Evolutionary conservation across 2,329 filamentous ascomycete species (phyloP), one percentile per base, ranked within the genome.

Genomic region (Pseudocercospora ulei): DNA sequence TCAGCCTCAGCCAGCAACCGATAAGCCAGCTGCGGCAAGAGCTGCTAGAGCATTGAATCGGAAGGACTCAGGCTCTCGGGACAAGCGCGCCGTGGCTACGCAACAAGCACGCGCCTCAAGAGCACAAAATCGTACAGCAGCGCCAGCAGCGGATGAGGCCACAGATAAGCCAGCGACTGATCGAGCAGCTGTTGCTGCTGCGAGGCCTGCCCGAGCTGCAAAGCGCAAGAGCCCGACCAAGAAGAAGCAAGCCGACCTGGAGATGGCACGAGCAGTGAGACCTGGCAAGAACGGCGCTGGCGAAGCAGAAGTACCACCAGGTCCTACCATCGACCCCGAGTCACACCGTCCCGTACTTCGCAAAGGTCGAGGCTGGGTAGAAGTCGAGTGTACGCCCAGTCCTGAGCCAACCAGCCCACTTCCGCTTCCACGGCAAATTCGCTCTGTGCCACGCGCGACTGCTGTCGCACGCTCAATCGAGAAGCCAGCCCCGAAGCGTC

Each of bases 281-380:
- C 13, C 25, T 5, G 11, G 41, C 22, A 43, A 41, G 22, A 42
- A 28, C 39, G 35, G 36, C 14, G 36, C 30, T 13, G 25, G 38
- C 24, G 41, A 39, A 13, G 28, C 31, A 27, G 35, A 25, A 36
- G 26, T 29, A 14, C 24, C 18, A 29, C n/a, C 25, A n/a, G 25
- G n/a, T 12, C 24, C 16, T 16, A 7, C 13, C 23, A 28, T 22
- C 7, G 45, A 47, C 8, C 24, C 26, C 16, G 31, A 49, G 30
- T 17, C 28, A 4, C 33, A 47, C 16, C 44, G 43, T 39, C 47
- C 30, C 4, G 35, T 49, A 7, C 22, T 46, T 3, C 44, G 47
- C 4, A 16, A 25, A 7, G 52, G 50, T 1, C 39, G 38, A 36
- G 49, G 52, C n/a, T 48, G 47, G 50, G 27, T 48, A 5, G 46